Percentiles rank a stretch among this genome's conserved stretches.
These are phyloP conservation scores for Fraxinus albicans DNA, from an alignment of 305 asterid genomes.

Conservation along the genomic window DNA sequence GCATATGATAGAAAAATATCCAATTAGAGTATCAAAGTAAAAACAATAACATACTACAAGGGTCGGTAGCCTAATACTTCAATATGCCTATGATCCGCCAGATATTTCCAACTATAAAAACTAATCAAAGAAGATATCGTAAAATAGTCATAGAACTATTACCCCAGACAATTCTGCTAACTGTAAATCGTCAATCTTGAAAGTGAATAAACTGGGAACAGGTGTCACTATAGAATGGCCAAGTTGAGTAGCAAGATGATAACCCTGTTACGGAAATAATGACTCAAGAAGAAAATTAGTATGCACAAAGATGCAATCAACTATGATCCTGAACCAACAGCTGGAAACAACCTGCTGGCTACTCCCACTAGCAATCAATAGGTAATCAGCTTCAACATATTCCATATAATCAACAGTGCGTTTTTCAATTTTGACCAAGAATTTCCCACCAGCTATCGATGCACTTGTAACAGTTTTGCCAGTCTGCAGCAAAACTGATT, in stretches of 20 bases:
- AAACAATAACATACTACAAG: background rate
- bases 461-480: constrained; percentile 74
- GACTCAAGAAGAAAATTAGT: constrained; percentile 9
- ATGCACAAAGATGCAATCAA: constrained; percentile 23
- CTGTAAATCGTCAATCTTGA: constrained; percentile 77
- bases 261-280: constrained; percentile 53
- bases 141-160: constrained; percentile 31
- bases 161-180: constrained; percentile 88
- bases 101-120: constrained; percentile 7
- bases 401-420: constrained; percentile 60
- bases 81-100: background rate
- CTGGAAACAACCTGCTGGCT: constrained; percentile 69
- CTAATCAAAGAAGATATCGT: constrained; percentile 1
- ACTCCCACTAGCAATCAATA: constrained; percentile 87
- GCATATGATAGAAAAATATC: constrained; percentile 17
- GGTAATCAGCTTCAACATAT: constrained; percentile 61
- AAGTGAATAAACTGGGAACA: constrained; percentile 94
- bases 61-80: background rate
- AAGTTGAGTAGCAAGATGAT: constrained; percentile 72
- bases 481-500: constrained; percentile 70
- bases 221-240: constrained; percentile 87
- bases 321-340: constrained; percentile 17
- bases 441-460: constrained; percentile 56
- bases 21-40: background rate
- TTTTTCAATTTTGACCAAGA: constrained; percentile 66